Base-by-base conservation (phyloP, 352 stramenopile species). In the Phytophthora capsici region DNA sequence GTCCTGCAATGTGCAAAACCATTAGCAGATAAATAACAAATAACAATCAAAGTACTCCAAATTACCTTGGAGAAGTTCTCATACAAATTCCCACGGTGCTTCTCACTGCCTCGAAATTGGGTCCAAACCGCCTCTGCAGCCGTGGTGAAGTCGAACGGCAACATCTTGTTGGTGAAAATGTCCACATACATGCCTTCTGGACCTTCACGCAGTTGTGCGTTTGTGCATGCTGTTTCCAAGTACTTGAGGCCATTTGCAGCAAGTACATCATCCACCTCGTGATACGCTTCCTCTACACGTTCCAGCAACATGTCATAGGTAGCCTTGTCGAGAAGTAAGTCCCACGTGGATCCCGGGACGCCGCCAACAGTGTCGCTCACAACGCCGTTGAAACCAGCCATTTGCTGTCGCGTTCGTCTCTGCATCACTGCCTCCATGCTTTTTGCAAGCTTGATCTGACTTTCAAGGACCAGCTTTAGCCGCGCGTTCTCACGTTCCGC, bases 121-220 rank as follows among this genome's bases (percentile, higher is more conserved):
- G 57, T 68, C 77, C 77, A 86, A 34, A 82, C 77, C 0, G 63
- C 74, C 13, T 71, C 55, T 6, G 66, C 73, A 5, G 72, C 69
- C 7, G 74, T 73, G 23, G 70, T 68, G 14, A 80, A 71, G 38
- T 80, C 71, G 37, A 86, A 86, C 25, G 77, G 77, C 46, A 86
- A 40, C 60, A 80, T 59, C 40, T 81, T 84, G 63, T 71, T 84
- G 6, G 60, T 78, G 37, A 80, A 76, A 52, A 86, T 77, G 16
- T 86, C 72, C 4, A 80, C 49, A 23, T 73, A 73, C 48, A 82
- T 71, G 0, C 68, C 67, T n/a, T 72, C 41, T n/a, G 58, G 37
- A 4, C 75, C 73, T 59, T 79, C 73, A 13, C 63, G 65, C 47
- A 80, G 69, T 40, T 73, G 67, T 5, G 73, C 74, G 19, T 81